Evolutionary conservation across 2,329 filamentous ascomycete species (phyloP), one percentile per base, ranked within the genome.

Genomic region (Drechmeria coniospora): DNA sequence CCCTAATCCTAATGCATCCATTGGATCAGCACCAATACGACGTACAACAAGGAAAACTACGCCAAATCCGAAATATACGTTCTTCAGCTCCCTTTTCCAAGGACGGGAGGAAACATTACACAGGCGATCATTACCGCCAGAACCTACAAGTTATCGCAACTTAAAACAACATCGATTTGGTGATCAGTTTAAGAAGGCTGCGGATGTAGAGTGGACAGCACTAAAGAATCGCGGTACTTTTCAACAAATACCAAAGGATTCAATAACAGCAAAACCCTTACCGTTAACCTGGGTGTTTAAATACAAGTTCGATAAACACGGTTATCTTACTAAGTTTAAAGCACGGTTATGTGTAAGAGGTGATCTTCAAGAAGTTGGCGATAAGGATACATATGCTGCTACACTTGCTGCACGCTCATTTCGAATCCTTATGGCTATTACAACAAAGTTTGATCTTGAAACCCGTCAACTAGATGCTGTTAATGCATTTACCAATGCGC

Each of bases 241-340:
- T 13, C n/a, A 25, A 11, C 15, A 23, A 11, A 23, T 30, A 11
- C 17, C 8, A 12, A 17, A 15, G 13, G 26, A 31, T 22, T 11
- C 15, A 23, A 19, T 14, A 3, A 25, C 10, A 13, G 8, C 16
- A 12, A 27, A 20, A 15, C 8, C 17, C 8, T 18, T 35, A 9
- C 30, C 25, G 11, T 12, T 32, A 3, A 30, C 20, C 5, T 35
- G 15, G 20, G 32, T 32, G 11, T 32, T 32, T n/a, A 32, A 30
- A 19, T 32, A 35, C 20, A 35, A 33, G 15, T 21, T 26, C 15
- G 22, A 33, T 24, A 33, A 33, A 15, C 15, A 33, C 16, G 17
- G 28, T 20, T 24, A 24, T 21, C 22, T 33, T 13, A 25, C 15
- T 6, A 22, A 26, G 12, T 28, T 28, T 20, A 30, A 33, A 21